Evolutionary conservation across 2,329 filamentous ascomycete genomes (phyloP), one percentile per base, ranked within the genome.

Genomic region (Aspergillus puulaauensis): DNA sequence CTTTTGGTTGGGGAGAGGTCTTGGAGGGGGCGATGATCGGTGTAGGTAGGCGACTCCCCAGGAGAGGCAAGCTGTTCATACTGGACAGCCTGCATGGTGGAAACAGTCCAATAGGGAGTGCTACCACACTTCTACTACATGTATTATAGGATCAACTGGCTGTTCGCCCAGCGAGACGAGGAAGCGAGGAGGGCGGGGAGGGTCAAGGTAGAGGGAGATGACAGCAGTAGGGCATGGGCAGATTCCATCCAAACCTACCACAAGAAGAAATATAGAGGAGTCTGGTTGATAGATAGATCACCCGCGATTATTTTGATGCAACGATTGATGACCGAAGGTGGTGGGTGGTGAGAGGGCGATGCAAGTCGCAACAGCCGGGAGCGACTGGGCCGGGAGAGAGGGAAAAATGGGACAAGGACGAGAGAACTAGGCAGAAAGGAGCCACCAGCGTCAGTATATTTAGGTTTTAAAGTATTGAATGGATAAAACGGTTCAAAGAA

Each of bases 191-290:
- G 62, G 55, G 67, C 61, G 63, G 64, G 63, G 61, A 64, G 62
- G 56, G 64, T 60, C 62, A 61, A 65, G 65, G 63, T 59, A 60
- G 62, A 56, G 56, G 21, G 51, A 52, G 56, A 33, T 56, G 63
- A 59, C 63, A 64, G 61, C 45, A 63, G 51, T 56, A 66, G 66
- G 61, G 63, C 60, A 62, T 62, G 61, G 63, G 68, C 61, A 66
- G 65, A 66, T 66, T 70, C 69, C 67, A 69, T 71, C 70, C 55
- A 68, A 67, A 75, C 73, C 70, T 73, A 74, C 70, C 71, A 70
- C 71, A 68, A 65, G 58, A 66, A 64, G 66, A 61, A 65, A 56
- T 61, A 60, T 63, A 66, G 62, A 69, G 56, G 58, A 61, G 54
- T 54, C 61, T 61, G 59, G 61, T 58, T 60, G 59, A 64, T 67